A percentile compares a stretch with the other conserved stretches of the same genome.
phyloP scores from a whole-genome alignment of 2,329 filamentous ascomycete genomes.

The Mycocentrospora acerina region DNA sequence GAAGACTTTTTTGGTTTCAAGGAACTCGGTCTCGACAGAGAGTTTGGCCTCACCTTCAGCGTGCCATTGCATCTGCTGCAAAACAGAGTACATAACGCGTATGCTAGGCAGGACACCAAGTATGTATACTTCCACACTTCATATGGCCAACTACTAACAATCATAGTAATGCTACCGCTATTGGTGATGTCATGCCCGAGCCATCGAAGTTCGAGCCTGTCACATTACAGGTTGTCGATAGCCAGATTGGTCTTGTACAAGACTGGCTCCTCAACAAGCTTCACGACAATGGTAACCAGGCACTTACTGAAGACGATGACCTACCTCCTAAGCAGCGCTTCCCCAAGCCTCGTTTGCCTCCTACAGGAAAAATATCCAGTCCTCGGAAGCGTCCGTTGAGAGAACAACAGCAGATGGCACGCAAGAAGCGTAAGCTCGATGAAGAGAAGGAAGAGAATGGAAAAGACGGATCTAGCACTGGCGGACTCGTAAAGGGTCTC shows the following conservation, averaged over 20 bases:
- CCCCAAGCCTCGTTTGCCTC: conserved; percentile 60
- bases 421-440: conserved; percentile 78
- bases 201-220: conserved; percentile 74
- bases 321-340: conserved; percentile 86
- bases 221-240: conserved; percentile 72
- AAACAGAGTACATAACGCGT: conserved; percentile 81
- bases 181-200: conserved; percentile 64
- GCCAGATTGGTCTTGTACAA: conserved; percentile 83
- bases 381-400: conserved; percentile 80
- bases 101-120: conserved; percentile 72
- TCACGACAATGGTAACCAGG: conserved; percentile 77
- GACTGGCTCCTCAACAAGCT: conserved; percentile 91
- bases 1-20: conserved; percentile 99
- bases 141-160: conserved; percentile 17
- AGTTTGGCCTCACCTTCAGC: conserved; percentile 85
- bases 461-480: conserved; percentile 20
- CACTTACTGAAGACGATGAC: conserved; percentile 91
- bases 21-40: conserved; percentile 86
- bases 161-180: conserved; percentile 59
- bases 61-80: conserved; percentile 94
- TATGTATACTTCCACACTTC: conserved; percentile 35
- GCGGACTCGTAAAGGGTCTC: conserved; percentile 33
- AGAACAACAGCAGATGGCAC: conserved; percentile 79
- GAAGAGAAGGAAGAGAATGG: conserved; percentile 45
- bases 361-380: conserved; percentile 84